phyloP scores from a whole-genome alignment of 441 rosid species.

The Jatropha multifida region DNA sequence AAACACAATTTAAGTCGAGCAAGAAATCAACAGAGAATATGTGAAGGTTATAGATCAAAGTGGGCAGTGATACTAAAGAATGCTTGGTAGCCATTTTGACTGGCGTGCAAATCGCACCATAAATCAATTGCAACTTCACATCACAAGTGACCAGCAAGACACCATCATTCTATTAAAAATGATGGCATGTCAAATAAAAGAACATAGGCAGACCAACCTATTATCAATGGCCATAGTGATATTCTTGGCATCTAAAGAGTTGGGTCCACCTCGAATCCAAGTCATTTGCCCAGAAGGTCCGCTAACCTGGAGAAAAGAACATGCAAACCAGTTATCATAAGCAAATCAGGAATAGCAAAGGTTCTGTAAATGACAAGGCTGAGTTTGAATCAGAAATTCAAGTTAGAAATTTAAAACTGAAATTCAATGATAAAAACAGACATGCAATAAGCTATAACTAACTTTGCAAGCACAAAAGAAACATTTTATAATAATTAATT shows the following conservation, averaged over 20 bases:
- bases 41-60: not conserved
- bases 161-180: slow-evolving; percentile 7
- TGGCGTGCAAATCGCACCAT: not conserved
- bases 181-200: not conserved
- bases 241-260: slow-evolving; percentile 52
- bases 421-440: not conserved
- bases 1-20: slow-evolving; percentile 6
- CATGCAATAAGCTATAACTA: not conserved
- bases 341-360: not conserved
- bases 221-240: slow-evolving; percentile 48
- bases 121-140: slow-evolving; percentile 4
- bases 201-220: slow-evolving; percentile 37
- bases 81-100: not conserved
- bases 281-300: slow-evolving; percentile 73
- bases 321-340: not conserved
- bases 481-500: not conserved
- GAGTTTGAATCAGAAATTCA: not conserved
- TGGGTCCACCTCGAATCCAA: slow-evolving; percentile 67
- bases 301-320: slow-evolving; percentile 37
- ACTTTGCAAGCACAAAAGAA: not conserved
- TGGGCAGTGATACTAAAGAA: not conserved
- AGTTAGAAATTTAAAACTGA: not conserved
- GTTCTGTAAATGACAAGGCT: not conserved
- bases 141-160: not conserved
- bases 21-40: slow-evolving; percentile 1